Base-by-base conservation (phyloP, 2,329 filamentous ascomycete species). In the Nigrograna mackinnonii region DNA sequence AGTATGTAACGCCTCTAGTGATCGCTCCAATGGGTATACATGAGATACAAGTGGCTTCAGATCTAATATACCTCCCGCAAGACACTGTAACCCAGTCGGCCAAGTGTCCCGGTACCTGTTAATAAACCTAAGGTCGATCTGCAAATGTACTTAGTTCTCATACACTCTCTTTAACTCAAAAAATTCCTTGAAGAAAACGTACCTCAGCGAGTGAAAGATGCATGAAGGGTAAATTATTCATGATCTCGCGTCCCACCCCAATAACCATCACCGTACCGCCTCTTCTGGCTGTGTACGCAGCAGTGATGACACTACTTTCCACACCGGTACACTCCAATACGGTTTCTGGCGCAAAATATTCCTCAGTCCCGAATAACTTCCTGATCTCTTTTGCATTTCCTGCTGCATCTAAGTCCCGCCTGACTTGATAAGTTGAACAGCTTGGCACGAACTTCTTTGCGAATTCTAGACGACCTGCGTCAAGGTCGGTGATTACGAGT, bases 71-170 rank as follows among this genome's bases (percentile, higher is more conserved):
- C 78, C 79, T 3, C 82, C 80, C 30, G 73, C 75, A 20, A 88
- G 58, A 35, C 79, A 80, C 5, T 79, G 73, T 22, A 88, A 84
- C 0, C 81, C 85, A 0, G 79, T 76, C 0, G 84, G 84, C 84
- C 85, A 88, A 0, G 84, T 87, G 55, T 87, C 83, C 30, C 78
- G 74, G 59, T 87, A 88, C 6, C 85, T 75, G 62, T 88, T 87
- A 59, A 87, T 87, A 67, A 88, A 88, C 26, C 78, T 80, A 19
- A 88, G 70, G 52, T 86, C 76, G 49, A 87, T 85, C 79, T 83
- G 22, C 6, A 34, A 19, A 18, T n/a, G n/a, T n/a, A 34, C 3
- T 13, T 18, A 34, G 17, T 12, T 12, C n/a, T 35, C 20, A 20
- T 22, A 6, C 5, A 21, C 37, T 9, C 24, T 11, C 11, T 28